phyloP scores from a whole-genome alignment of 805 yeast genomes.

The Yarrowia porcina region DNA sequence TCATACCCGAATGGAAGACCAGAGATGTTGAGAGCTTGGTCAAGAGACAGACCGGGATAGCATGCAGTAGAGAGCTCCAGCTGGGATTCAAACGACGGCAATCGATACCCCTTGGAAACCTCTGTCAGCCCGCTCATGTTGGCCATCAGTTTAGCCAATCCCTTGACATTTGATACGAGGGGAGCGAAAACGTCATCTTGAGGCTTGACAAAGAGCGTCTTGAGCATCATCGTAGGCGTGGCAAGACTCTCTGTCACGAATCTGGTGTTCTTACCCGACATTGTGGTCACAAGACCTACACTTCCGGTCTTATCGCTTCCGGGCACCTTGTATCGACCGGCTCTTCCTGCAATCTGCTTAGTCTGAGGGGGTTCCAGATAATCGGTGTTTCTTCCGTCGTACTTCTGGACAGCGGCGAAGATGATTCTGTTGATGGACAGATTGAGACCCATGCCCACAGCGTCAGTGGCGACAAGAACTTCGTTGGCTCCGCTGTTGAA shows the following conservation, averaged over 20 bases:
- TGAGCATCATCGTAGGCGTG: not conserved
- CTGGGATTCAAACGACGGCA: constrained; percentile 9
- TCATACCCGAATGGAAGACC: not conserved
- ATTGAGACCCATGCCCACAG: constrained; percentile 96
- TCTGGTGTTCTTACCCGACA: not conserved
- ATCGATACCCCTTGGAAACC: not conserved
- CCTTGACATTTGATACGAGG: not conserved
- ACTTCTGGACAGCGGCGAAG: constrained; percentile 62
- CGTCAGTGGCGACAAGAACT: constrained; percentile 91
- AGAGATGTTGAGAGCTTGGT: not conserved
- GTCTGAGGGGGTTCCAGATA: constrained; percentile 53
- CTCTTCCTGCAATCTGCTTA: constrained; percentile 95
- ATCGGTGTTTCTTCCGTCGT: constrained; percentile 44
- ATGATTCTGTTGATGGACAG: constrained; percentile 76
- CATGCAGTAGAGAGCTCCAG: not conserved
- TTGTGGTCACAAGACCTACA: constrained; percentile 3
- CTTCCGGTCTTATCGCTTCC: constrained; percentile 4
- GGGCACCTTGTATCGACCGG: constrained; percentile 69
- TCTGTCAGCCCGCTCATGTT: not conserved
- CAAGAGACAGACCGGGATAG: not conserved
- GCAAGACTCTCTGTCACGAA: not conserved
- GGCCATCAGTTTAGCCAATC: constrained; percentile 14
- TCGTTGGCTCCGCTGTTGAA: constrained; percentile 81
- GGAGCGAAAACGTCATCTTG: constrained; percentile 10
- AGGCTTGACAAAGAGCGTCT: not conserved